These are phyloP conservation scores for Rhizophora mangle DNA, from an alignment of 345 rosid species.

Conservation along the genomic window DNA sequence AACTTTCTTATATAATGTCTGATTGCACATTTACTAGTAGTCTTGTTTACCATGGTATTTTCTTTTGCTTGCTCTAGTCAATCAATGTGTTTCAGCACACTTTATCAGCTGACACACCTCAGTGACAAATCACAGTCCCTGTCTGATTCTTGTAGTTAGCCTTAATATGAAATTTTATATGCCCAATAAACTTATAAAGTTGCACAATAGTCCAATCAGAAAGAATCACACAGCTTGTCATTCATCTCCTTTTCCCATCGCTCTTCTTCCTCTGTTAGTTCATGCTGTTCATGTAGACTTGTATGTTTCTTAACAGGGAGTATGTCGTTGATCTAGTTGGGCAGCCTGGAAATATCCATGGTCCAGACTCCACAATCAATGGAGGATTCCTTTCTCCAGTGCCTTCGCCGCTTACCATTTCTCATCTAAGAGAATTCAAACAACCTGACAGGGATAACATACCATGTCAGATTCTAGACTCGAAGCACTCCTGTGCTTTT, in stretches of 20 bases:
- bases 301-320: conserved; percentile 59
- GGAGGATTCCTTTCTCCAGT: conserved; percentile 52
- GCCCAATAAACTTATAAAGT: background rate
- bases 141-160: background rate
- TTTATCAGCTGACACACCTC: background rate
- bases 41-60: too few species aligned
- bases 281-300: conserved; percentile 8
- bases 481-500: conserved; percentile 27
- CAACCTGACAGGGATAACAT: conserved; percentile 40
- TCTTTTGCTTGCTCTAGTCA: too few species aligned
- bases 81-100: background rate
- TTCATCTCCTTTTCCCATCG: background rate
- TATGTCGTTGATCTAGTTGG: conserved; percentile 95
- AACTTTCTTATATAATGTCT: background rate
- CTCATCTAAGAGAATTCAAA: conserved; percentile 50
- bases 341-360: conserved; percentile 80
- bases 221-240: background rate
- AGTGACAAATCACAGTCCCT: background rate
- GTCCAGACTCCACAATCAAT: conserved; percentile 84
- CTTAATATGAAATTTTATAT: background rate
- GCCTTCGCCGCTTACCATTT: conserved; percentile 70
- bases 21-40: too few species aligned
- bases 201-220: background rate
- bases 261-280: background rate
- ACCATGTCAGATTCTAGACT: conserved; percentile 33